These are phyloP conservation scores for Monosporascus sp. DNA, from an alignment of 2,329 filamentous ascomycete species.

Conservation along the genomic window DNA sequence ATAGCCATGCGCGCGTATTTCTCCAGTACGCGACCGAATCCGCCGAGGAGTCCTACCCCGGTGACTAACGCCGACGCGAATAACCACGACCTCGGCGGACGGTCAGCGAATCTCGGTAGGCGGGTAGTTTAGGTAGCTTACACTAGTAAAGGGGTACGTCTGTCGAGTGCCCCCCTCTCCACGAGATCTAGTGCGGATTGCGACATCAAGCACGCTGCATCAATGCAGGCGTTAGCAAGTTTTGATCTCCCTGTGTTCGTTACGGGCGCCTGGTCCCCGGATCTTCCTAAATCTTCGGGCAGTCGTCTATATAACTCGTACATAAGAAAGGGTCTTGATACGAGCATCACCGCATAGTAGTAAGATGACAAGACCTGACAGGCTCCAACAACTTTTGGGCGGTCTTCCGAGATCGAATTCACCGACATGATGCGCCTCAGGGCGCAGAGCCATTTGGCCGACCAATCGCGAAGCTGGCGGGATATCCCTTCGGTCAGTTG, in stretches of 20 bases:
- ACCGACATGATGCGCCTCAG: conserved; percentile 34
- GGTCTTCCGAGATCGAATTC: conserved; percentile 16
- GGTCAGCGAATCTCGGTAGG: not conserved
- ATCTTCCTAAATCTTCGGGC: conserved; percentile 24
- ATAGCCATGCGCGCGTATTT: conserved; percentile 44
- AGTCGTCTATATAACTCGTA: conserved; percentile 45
- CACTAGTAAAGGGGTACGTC: conserved; percentile 44
- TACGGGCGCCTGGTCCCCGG: conserved; percentile 16
- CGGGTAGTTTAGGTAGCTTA: conserved; percentile 26
- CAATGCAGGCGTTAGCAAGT: conserved; percentile 49
- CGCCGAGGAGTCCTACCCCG: conserved; percentile 44
- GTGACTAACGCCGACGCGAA: conserved; percentile 49
- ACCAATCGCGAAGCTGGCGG: conserved; percentile 47
- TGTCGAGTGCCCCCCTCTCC: conserved; percentile 34
- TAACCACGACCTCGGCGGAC: conserved; percentile 41
- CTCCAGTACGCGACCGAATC: conserved; percentile 47
- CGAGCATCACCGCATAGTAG: conserved; percentile 53
- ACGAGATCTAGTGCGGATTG: conserved; percentile 42
- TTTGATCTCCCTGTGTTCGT: conserved; percentile 39
- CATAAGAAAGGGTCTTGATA: conserved; percentile 51
- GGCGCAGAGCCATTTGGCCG: conserved; percentile 39
- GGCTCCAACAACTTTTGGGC: conserved; percentile 35
- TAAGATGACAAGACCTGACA: conserved; percentile 48
- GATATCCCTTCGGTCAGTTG: conserved; percentile 50
- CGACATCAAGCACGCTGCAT: conserved; percentile 48